Conservation (phyloP, 768 basidiomycete species). For the Pulveroboletus sp. region DNA sequence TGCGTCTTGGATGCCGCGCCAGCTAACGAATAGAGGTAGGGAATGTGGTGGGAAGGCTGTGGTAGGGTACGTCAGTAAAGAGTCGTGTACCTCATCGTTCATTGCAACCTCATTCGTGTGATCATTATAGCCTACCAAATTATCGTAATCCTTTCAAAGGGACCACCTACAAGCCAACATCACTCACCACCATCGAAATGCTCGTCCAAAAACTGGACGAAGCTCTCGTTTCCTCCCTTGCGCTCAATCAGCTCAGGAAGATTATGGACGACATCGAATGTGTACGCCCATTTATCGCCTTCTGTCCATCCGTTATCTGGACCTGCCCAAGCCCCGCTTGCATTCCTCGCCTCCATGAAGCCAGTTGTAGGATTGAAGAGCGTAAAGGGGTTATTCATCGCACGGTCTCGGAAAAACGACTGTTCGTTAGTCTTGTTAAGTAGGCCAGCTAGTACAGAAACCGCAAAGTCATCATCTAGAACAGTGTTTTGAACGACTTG, state of each 20-base stretch:
- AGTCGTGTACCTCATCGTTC: not conserved
- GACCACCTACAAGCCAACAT: not conserved
- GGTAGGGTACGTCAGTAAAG: not conserved
- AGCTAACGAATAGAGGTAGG: constrained; percentile 73
- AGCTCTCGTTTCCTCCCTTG: constrained; percentile 61
- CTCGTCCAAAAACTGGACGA: constrained; percentile 62
- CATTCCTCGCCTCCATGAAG: constrained; percentile 79
- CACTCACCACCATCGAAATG: constrained; percentile 44
- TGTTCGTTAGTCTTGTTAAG: constrained; percentile 50
- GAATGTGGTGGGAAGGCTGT: constrained; percentile 82
- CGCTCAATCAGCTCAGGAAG: constrained; percentile 54
- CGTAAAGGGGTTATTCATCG: constrained; percentile 51
- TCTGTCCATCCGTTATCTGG: constrained; percentile 75
- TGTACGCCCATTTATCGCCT: constrained; percentile 75
- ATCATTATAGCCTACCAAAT: constrained; percentile 60
- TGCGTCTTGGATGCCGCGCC: constrained; percentile 69
- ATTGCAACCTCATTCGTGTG: constrained; percentile 65
- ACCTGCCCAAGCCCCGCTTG: constrained; percentile 69
- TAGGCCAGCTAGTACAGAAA: constrained; percentile 53
- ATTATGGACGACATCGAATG: constrained; percentile 74
- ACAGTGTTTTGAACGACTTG: not conserved
- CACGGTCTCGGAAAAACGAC: constrained; percentile 50
- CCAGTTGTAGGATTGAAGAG: constrained; percentile 64
- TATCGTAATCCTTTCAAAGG: constrained; percentile 3
- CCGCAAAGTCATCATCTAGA: constrained; percentile 74